These are phyloP conservation scores for Rhodotorula toruloides DNA, from an alignment of 768 basidiomycete genomes.

Conservation along the genomic window DNA sequence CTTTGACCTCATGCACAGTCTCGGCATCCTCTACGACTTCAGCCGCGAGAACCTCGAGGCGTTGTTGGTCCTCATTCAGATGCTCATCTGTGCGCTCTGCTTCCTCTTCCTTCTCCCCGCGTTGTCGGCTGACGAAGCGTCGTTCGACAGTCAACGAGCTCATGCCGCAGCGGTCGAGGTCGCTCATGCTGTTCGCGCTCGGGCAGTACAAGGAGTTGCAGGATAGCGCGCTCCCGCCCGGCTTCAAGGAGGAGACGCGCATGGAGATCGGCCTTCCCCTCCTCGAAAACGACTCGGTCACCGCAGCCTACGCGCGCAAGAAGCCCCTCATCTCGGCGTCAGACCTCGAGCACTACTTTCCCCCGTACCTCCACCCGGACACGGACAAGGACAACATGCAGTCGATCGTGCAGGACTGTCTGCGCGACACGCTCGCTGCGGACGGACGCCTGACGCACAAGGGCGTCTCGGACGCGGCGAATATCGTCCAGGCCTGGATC, in stretches of 20 bases:
- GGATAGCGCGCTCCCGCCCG: not conserved
- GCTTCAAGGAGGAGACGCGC: not conserved
- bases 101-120: not conserved
- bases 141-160: slow-evolving; percentile 18
- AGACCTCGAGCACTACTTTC: slow-evolving; percentile 13
- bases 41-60: slow-evolving; percentile 18
- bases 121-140: not conserved
- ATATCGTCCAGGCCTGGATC: slow-evolving; percentile 13
- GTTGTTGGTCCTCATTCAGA: slow-evolving; percentile 12
- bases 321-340: slow-evolving; percentile 6
- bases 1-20: slow-evolving; percentile 14
- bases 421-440: not conserved
- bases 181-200: not conserved
- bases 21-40: not conserved
- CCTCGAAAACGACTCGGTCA: slow-evolving; percentile 19
- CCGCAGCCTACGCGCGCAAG: slow-evolving; percentile 13
- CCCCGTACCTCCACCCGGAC: not conserved
- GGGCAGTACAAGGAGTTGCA: slow-evolving; percentile 15
- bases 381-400: not conserved
- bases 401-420: not conserved
- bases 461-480: not conserved
- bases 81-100: slow-evolving; percentile 16
- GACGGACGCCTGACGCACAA: slow-evolving; percentile 4
- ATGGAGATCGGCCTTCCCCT: slow-evolving; percentile 5
- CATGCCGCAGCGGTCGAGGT: slow-evolving; percentile 5